Evolutionary conservation across 352 stramenopile species (phyloP).

Genomic region (Phytophthora kernoviae): DNA sequence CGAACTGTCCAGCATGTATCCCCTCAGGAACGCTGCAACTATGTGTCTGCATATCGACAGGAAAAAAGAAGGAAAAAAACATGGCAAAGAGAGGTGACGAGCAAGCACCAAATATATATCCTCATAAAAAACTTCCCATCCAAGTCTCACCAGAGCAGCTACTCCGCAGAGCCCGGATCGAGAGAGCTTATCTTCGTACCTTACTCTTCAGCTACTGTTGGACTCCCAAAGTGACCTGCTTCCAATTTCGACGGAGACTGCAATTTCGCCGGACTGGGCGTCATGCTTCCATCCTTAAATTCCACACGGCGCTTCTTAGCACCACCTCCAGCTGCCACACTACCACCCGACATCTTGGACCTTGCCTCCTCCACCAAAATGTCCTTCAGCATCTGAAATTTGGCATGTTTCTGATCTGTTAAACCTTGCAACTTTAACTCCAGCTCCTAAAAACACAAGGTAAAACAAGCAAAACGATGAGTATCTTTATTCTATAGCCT

Average conservation of each 20-base stretch:
- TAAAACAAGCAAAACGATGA: not conserved
- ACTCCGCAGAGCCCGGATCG: not conserved
- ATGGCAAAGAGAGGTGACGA: not conserved
- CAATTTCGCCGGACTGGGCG: conserved; percentile 25
- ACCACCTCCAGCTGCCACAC: not conserved
- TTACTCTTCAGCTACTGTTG: not conserved
- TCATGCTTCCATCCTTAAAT: conserved; percentile 20
- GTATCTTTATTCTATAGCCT: not conserved
- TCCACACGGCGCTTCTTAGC: conserved; percentile 48
- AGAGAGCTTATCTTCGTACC: not conserved
- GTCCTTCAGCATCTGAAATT: conserved; percentile 77
- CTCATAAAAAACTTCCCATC: too few species aligned
- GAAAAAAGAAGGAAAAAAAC: not conserved
- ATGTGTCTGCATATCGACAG: not conserved
- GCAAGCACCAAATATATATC: conserved; percentile 4
- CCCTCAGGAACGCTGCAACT: not conserved
- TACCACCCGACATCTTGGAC: conserved; percentile 42
- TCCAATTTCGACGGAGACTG: conserved; percentile 19
- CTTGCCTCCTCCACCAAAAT: conserved; percentile 70
- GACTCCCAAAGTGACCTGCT: not conserved
- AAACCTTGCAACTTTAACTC: conserved; percentile 52
- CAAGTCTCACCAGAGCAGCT: not conserved
- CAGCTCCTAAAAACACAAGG: conserved; percentile 35
- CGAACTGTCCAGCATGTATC: not conserved
- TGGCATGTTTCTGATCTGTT: conserved; percentile 72